Evolutionary conservation across 306 rosid species (phyloP).

Genomic region (Crataegus laevigata): DNA sequence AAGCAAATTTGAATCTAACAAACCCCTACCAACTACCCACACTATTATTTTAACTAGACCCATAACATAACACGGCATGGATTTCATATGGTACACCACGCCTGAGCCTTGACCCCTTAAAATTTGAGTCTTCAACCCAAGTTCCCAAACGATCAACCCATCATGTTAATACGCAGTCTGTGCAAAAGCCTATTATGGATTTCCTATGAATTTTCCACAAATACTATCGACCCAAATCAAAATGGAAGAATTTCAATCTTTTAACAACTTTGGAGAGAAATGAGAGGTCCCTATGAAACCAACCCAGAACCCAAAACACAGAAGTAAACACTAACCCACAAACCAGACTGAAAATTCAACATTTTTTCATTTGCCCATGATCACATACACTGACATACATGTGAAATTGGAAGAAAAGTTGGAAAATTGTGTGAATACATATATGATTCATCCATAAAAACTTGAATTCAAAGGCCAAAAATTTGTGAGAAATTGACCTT

Average conservation of each 20-base stretch:
- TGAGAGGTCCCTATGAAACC: not conserved
- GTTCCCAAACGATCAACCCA: not conserved
- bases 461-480: not conserved
- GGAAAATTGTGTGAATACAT: too few species aligned
- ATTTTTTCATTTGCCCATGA: not conserved
- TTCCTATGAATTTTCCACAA: not conserved
- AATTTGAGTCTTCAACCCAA: not conserved
- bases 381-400: not conserved
- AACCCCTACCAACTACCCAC: too few species aligned
- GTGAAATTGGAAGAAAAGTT: too few species aligned
- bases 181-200: not conserved
- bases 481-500: slow-evolving; percentile 31
- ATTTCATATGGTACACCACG: not conserved
- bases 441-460: too few species aligned
- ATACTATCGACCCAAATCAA: not conserved
- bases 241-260: not conserved
- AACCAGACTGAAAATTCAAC: not conserved
- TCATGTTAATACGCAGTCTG: not conserved
- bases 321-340: not conserved
- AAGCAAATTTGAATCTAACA: not conserved
- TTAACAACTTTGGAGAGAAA: not conserved
- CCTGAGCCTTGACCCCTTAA: not conserved
- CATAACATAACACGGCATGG: not conserved
- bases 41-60: not conserved
- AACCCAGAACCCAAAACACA: not conserved